Conservation (phyloP, 169 alveolate species). For the Plasmodium inui region DNA sequence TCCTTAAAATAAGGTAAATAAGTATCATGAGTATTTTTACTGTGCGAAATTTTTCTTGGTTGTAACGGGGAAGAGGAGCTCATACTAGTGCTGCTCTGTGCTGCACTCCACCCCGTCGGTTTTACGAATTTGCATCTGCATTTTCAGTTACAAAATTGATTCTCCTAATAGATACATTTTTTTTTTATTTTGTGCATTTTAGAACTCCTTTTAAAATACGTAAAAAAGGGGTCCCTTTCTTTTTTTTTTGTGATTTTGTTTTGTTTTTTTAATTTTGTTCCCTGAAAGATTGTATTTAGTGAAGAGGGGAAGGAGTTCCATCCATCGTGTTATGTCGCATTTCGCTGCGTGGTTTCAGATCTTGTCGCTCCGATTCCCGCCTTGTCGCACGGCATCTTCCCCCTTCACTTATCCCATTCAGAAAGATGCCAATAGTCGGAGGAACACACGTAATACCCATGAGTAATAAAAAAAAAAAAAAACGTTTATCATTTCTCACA, state of each 20-base stretch:
- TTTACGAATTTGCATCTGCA: background rate
- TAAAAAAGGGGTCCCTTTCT: background rate
- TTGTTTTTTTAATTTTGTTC: background rate
- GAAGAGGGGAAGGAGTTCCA: background rate
- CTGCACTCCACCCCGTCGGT: background rate
- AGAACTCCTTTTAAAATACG: background rate
- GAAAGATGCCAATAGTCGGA: constrained; percentile 53
- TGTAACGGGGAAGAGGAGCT: background rate
- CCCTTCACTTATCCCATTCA: background rate
- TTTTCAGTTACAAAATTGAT: background rate
- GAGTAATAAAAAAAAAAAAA: constrained; percentile 39
- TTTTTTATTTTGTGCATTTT: background rate
- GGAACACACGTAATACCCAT: constrained; percentile 72
- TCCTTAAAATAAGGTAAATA: background rate
- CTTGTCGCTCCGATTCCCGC: background rate
- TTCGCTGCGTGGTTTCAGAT: background rate
- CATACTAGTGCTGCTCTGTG: background rate
- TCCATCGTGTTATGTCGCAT: background rate
- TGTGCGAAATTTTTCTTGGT: background rate
- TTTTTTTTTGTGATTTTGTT: background rate
- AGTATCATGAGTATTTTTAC: background rate
- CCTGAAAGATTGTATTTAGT: background rate
- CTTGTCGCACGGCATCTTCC: background rate
- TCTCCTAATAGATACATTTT: background rate
- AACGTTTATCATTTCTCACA: background rate